Evolutionary conservation across 164 flowering plant species (phyloP).

Genomic region (Berberis thunbergii): DNA sequence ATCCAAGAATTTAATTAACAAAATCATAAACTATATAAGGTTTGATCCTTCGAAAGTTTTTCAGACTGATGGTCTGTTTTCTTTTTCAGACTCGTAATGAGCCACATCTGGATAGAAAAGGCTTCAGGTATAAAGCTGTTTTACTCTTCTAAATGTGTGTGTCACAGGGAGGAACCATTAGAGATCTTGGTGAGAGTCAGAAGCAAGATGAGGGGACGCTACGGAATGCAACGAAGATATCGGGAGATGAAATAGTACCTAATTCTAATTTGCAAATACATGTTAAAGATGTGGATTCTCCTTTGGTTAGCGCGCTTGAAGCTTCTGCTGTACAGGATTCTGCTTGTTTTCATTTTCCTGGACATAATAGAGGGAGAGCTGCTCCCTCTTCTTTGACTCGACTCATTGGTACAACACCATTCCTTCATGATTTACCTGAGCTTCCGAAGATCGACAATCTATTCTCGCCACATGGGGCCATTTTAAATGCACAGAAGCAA

Average conservation of each 20-base stretch:
- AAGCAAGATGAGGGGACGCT: not conserved
- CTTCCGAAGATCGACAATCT: slow-evolving; percentile 48
- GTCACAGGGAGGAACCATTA: not conserved
- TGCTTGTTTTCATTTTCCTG: slow-evolving; percentile 81
- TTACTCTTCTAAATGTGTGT: not conserved
- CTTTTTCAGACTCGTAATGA: not conserved
- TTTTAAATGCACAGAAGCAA: slow-evolving; percentile 38
- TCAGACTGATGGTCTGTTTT: not conserved
- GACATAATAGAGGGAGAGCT: slow-evolving; percentile 74
- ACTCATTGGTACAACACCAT: slow-evolving; percentile 34
- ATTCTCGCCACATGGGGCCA: slow-evolving; percentile 39
- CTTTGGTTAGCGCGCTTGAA: slow-evolving; percentile 58
- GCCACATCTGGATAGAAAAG: not conserved
- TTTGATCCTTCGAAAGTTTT: too few species aligned
- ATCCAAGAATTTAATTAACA: too few species aligned
- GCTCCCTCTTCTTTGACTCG: slow-evolving; percentile 38
- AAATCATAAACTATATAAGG: too few species aligned
- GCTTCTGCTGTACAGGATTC: slow-evolving; percentile 44
- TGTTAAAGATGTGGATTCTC: slow-evolving; percentile 21
- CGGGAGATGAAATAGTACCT: not conserved
- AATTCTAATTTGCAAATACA: not conserved
- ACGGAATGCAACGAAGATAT: not conserved
- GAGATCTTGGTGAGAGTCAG: not conserved
- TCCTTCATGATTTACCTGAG: slow-evolving; percentile 42
- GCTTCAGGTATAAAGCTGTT: not conserved